A percentile compares a stretch with the other conserved stretches of the same genome.
Evolutionary conservation across 1,139 yeast species (phyloP).

Genomic region (Hyphopichia buzzinii): DNA sequence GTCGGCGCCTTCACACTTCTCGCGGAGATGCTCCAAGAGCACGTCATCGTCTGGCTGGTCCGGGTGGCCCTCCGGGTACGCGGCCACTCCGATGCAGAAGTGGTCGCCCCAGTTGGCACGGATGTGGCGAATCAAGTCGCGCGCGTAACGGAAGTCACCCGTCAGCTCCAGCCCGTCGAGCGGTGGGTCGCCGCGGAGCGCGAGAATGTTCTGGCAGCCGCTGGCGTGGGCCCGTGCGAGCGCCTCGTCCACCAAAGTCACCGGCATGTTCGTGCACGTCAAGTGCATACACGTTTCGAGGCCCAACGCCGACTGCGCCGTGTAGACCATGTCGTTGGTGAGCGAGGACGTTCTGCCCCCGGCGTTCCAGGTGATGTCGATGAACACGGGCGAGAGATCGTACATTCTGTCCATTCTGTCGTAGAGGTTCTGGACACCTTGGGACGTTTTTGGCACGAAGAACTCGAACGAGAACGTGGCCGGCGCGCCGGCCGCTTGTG

Average conservation of each 20-base stretch:
- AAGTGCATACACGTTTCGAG: conserved; percentile 97
- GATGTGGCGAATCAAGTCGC: conserved; percentile 57
- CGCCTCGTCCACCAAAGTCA: conserved; percentile 79
- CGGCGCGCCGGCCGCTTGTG: conserved; percentile 48
- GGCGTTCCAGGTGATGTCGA: conserved; percentile 98
- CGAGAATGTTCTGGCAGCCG: conserved; percentile 92
- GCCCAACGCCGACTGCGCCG: conserved; percentile 90
- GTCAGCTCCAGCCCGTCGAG: conserved; percentile 63
- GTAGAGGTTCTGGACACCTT: conserved; percentile 93
- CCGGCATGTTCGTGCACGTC: conserved; percentile 94
- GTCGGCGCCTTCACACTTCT: conserved; percentile 90
- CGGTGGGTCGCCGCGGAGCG: conserved; percentile 85
- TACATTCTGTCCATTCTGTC: conserved; percentile 99
- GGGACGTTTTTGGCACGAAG: conserved; percentile 96
- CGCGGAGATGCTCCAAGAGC: conserved; percentile 68
- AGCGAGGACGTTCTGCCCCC: conserved; percentile 83
- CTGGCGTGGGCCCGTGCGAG: conserved; percentile 80
- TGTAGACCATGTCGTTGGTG: conserved; percentile 88
- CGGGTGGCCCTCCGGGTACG: conserved; percentile 77
- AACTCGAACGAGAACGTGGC: conserved; percentile 94
- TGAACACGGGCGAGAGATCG: conserved; percentile 84
- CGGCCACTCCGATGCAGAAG: conserved; percentile 74
- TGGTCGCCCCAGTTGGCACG: conserved; percentile 56
- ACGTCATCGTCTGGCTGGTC: conserved; percentile 66
- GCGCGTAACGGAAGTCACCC: conserved; percentile 76